These are phyloP conservation scores for Solanum dulcamara DNA, from an alignment of 257 asterid species.

Conservation along the genomic window DNA sequence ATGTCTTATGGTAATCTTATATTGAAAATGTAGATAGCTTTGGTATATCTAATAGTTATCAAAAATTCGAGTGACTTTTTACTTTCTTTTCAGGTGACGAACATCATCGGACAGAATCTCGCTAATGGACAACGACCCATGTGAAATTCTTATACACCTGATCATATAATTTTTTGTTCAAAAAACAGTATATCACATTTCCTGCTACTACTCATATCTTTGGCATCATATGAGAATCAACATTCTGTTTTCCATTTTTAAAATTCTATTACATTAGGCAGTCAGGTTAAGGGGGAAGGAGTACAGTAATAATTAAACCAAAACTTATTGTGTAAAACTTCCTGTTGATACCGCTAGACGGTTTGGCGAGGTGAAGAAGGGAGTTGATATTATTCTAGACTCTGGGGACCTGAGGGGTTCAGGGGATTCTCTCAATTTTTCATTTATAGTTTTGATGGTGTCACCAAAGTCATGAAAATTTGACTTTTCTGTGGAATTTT, in stretches of 20 bases:
- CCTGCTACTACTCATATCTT: background rate
- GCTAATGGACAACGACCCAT: slow-evolving; percentile 11
- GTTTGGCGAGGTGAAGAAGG: background rate
- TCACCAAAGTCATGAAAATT: background rate
- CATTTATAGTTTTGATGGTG: background rate
- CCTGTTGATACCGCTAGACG: background rate
- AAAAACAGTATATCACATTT: background rate
- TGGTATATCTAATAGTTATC: background rate
- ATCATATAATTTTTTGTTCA: background rate
- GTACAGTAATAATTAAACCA: background rate
- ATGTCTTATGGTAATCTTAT: background rate
- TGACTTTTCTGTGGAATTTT: background rate
- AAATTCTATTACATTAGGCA: background rate
- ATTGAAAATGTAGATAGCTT: background rate
- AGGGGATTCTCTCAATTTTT: background rate
- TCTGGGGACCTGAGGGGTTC: background rate
- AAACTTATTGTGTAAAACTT: background rate
- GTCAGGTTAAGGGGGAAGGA: background rate
- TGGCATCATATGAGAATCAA: background rate
- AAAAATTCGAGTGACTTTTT: background rate
- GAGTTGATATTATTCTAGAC: background rate
- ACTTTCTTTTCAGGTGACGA: slow-evolving; percentile 18
- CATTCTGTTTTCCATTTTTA: background rate
- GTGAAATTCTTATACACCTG: slow-evolving; percentile 3
- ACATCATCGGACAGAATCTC: slow-evolving; percentile 28